Percentiles rank a stretch among this genome's conserved stretches.
These are phyloP conservation scores for Myriosclerotinia duriaeana DNA, from an alignment of 2,329 filamentous ascomycete genomes.

Conservation along the genomic window DNA sequence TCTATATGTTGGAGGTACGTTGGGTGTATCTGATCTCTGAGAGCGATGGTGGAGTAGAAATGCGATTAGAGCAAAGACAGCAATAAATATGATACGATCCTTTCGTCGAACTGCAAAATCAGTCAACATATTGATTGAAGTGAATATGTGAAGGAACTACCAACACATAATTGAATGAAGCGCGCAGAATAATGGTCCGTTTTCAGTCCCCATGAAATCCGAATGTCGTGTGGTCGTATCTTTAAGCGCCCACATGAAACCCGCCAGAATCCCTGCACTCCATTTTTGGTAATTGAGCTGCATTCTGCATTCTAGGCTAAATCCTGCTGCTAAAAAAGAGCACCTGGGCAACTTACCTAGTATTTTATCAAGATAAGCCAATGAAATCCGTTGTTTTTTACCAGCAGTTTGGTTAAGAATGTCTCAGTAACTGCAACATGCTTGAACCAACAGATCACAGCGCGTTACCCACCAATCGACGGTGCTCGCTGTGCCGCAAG, in stretches of 20 bases:
- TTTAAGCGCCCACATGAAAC: too few species aligned
- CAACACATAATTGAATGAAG: conserved; percentile 5
- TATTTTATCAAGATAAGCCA: background rate
- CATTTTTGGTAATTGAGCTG: too few species aligned
- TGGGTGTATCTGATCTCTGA: background rate
- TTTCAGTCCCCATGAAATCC: too few species aligned
- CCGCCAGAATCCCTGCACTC: too few species aligned
- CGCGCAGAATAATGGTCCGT: background rate
- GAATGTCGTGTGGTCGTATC: too few species aligned
- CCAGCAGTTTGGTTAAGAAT: too few species aligned
- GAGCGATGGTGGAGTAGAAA: background rate
- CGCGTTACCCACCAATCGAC: too few species aligned
- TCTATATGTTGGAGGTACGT: conserved; percentile 3
- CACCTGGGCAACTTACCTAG: background rate
- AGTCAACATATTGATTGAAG: conserved; percentile 4
- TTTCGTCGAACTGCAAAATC: conserved; percentile 11
- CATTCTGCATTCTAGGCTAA: background rate
- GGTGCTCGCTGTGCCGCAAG: too few species aligned
- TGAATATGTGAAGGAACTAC: conserved; percentile 7
- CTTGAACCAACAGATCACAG: too few species aligned
- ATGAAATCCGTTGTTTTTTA: background rate
- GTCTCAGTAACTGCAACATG: too few species aligned
- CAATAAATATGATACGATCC: conserved; percentile 14
- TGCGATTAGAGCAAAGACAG: conserved; percentile 7
- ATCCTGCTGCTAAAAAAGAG: background rate